Evolutionary conservation across 2,329 filamentous ascomycete genomes (phyloP).

Genomic region (Aspergillus quadrilineatus): DNA sequence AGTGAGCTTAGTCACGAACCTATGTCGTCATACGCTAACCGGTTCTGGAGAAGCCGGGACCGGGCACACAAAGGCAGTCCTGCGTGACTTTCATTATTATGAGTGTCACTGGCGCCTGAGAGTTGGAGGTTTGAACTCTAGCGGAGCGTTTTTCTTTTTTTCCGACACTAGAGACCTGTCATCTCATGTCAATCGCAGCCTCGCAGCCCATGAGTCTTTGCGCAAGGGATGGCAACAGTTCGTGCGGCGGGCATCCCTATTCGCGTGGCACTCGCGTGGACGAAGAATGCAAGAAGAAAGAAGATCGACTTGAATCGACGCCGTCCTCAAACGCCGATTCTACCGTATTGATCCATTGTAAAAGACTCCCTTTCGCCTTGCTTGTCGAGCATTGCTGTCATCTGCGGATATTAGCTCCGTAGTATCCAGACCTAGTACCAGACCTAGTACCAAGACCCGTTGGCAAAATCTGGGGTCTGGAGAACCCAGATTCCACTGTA

Average conservation of each 20-base stretch:
- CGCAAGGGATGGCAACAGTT: conserved; percentile 3
- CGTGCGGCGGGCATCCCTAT: background rate
- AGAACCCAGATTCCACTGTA: conserved; percentile 16
- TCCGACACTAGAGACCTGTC: background rate
- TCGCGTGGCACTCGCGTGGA: conserved; percentile 18
- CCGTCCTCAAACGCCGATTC: too few relatives aligned
- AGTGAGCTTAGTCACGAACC: background rate
- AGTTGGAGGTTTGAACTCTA: background rate
- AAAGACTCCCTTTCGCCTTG: too few relatives aligned
- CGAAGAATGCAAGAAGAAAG: conserved; percentile 1
- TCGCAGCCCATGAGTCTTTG: background rate
- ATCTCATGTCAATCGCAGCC: background rate
- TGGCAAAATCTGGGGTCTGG: conserved; percentile 20
- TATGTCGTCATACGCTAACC: conserved; percentile 22
- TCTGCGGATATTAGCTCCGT: too few relatives aligned
- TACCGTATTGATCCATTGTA: too few relatives aligned
- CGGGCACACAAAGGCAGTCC: background rate
- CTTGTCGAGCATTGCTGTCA: too few relatives aligned
- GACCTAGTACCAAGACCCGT: too few relatives aligned
- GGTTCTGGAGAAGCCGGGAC: conserved; percentile 21
- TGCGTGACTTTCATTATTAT: background rate
- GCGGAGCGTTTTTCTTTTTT: background rate
- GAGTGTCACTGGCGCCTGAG: too few relatives aligned
- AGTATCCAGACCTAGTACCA: too few relatives aligned
- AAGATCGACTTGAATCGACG: background rate